These are phyloP conservation scores for Asterochloris erici DNA, from an alignment of 139 green algal species.

Conservation along the genomic window DNA sequence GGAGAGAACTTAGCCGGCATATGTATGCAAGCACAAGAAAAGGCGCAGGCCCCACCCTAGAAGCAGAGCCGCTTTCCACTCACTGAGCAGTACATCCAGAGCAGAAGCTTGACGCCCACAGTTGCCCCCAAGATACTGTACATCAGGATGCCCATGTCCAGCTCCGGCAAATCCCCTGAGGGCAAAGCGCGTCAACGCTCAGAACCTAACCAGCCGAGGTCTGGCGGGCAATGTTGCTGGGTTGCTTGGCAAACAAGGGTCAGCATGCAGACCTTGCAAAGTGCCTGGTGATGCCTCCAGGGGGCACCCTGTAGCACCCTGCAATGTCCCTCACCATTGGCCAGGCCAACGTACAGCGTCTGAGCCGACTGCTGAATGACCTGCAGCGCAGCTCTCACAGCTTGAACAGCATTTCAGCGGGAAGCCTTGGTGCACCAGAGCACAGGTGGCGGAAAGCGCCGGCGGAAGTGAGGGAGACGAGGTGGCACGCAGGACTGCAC, in stretches of 20 bases:
- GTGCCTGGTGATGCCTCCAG: no score
- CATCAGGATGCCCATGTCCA: slow-evolving; percentile 47
- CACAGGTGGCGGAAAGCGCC: no score
- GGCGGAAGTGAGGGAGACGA: not conserved
- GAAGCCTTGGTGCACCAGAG: not conserved
- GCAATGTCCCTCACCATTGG: slow-evolving; percentile 14
- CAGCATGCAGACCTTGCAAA: not conserved
- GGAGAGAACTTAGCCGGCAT: not conserved
- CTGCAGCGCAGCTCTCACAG: no score
- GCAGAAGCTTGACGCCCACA: slow-evolving; percentile 54
- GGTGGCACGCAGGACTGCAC: not conserved
- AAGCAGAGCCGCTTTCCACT: slow-evolving; percentile 6
- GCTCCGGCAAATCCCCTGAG: slow-evolving; percentile 38
- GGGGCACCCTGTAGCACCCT: no score
- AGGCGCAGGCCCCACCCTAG: slow-evolving; percentile 3
- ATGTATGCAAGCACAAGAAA: slow-evolving; percentile 11
- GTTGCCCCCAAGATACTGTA: slow-evolving; percentile 59
- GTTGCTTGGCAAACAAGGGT: no score
- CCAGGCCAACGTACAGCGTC: slow-evolving; percentile 26
- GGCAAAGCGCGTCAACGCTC: not conserved
- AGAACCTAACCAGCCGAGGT: not conserved
- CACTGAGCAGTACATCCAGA: slow-evolving; percentile 28
- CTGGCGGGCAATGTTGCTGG: no score
- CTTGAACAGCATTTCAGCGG: no score
- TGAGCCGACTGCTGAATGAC: slow-evolving; percentile 44